Base-by-base conservation (phyloP, 148 eudicot genomes). In the Polygonum maritimum region DNA sequence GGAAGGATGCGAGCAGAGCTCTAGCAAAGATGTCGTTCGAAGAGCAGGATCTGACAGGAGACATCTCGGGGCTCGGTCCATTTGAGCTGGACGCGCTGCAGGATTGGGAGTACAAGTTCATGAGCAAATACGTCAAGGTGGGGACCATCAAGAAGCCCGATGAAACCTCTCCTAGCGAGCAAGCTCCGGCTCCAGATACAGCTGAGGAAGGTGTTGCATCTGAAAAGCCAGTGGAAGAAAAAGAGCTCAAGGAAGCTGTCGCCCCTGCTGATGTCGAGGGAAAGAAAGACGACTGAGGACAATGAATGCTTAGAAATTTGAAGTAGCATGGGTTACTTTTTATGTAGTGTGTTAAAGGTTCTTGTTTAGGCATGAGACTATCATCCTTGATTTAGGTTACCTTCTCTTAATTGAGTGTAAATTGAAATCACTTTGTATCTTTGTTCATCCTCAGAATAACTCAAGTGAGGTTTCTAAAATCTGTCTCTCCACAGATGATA, bases 1-100 rank as follows among this genome's bases (percentile, higher is more conserved):
- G 98, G 36, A 94, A 88, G 77, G 98, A 94, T 63, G 98, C 98
- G 4, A 94, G 98, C 76, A 84, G 96, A 79, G 98, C 98, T 75
- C 90, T 94, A 35, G 98, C 98, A 58, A 94, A 94, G 87, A 94
- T 90, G 98, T 92, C 98, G 0, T 94, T 94, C 51, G 98, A 94
- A 79, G 96, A 94, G 1, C 86, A 87, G 79, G 98, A 94, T 82
- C 83, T 92, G 44, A 94, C 88, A 0, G 92, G 93, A 22, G 97
- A 92, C 78, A 78, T 87, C 73, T 81, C 97, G 15, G 97, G 96
- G 22, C 92, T 94, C 33, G 96, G 96, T 69, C 87, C 90, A 18
- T 94, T 87, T 36, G 98, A 94, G 84, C 93, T 92, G 11, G 98
- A 94, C 77, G 96, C 94, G 14, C 79, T 94, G 22, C 98, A 92